These are phyloP conservation scores for Phaeophleospora eucalypticola DNA, from an alignment of 2,329 filamentous ascomycete species.

Conservation along the genomic window DNA sequence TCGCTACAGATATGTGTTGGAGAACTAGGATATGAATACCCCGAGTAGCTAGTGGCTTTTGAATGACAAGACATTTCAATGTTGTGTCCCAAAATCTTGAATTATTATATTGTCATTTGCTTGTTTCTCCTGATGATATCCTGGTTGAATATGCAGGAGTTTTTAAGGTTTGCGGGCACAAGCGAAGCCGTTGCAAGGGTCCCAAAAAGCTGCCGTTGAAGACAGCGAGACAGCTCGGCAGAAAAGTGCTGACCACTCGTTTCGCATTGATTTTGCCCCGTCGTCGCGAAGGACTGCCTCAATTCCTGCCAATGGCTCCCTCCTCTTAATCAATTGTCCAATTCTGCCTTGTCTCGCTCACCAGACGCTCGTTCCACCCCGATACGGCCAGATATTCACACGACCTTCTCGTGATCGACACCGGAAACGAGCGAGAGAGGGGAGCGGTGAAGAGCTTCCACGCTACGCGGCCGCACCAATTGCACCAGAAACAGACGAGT, in stretches of 20 bases:
- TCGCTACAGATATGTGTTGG: constrained; percentile 37
- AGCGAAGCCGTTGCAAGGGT: background rate
- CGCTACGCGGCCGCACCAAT: background rate
- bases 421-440: background rate
- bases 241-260: background rate
- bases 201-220: background rate
- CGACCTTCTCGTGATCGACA: background rate
- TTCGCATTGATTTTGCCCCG: too few species aligned
- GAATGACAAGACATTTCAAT: too few species aligned
- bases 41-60: background rate
- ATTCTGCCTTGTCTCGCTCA: too few species aligned
- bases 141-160: too few species aligned
- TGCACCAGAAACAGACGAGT: background rate
- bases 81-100: too few species aligned
- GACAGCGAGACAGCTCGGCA: background rate
- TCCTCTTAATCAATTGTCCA: background rate
- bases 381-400: background rate
- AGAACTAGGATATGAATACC: constrained; percentile 9
- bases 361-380: background rate
- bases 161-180: too few species aligned
- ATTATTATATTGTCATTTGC: too few species aligned
- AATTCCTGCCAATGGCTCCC: background rate
- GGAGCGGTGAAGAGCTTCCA: constrained; percentile 1
- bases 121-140: too few species aligned
- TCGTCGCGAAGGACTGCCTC: too few species aligned